Conservation (phyloP, 2,329 filamentous ascomycete species). For the Colletotrichum truncatum region DNA sequence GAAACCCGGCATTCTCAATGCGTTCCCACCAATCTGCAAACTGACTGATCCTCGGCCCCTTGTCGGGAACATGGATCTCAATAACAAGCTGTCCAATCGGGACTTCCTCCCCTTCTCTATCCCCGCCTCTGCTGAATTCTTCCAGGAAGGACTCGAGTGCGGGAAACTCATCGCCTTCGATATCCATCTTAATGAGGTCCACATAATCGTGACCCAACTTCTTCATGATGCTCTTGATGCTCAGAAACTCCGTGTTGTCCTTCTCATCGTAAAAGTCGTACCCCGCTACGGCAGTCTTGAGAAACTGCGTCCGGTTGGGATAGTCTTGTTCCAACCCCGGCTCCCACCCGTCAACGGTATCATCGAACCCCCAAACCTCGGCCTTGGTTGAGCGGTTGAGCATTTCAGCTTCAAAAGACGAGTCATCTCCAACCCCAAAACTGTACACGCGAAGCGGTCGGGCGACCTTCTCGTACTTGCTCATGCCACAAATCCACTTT, state of each 20-base stretch:
- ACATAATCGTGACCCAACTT: slow-evolving; percentile 46
- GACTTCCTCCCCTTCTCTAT: neutral
- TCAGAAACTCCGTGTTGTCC: slow-evolving; percentile 31
- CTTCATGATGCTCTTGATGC: slow-evolving; percentile 44
- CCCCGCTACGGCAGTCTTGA: neutral
- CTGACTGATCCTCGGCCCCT: neutral
- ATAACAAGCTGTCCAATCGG: slow-evolving; percentile 26
- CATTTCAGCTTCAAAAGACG: slow-evolving; percentile 44
- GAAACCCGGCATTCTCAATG: neutral
- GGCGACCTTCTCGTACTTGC: slow-evolving; percentile 36
- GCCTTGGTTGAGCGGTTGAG: slow-evolving; percentile 36
- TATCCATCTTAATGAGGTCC: slow-evolving; percentile 49
- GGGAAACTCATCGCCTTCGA: slow-evolving; percentile 45
- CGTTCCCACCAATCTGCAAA: neutral
- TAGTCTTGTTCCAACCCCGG: neutral
- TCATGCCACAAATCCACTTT: slow-evolving; percentile 51
- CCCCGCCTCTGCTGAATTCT: no score
- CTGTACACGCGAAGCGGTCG: slow-evolving; percentile 44
- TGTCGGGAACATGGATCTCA: slow-evolving; percentile 18
- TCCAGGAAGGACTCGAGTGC: slow-evolving; percentile 21
- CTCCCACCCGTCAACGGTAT: slow-evolving; percentile 42
- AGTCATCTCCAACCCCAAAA: slow-evolving; percentile 46
- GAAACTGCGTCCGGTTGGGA: neutral
- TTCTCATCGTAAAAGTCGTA: neutral
- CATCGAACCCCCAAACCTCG: slow-evolving; percentile 49